Conservation (phyloP, 495 filamentous ascomycete genomes). For the Lasiosphaeriaceae sp. region DNA sequence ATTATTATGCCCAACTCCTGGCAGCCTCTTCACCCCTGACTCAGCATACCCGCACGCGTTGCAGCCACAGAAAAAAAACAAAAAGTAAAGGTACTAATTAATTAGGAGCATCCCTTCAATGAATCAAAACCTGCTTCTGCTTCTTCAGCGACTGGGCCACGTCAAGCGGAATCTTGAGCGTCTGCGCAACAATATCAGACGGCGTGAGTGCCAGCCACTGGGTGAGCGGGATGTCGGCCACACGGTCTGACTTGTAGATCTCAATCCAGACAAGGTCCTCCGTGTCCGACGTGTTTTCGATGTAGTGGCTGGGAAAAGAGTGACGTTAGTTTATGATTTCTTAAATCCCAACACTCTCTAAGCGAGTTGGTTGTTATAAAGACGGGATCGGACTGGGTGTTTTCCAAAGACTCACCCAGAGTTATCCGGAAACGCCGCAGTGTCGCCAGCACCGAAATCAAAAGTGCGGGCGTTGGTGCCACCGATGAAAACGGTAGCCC, state of each 20-base stretch:
- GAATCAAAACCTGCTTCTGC: conserved; percentile 57
- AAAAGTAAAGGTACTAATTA: too few species aligned
- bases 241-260: conserved; percentile 61
- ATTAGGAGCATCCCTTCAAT: too few species aligned
- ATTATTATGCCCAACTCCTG: too few species aligned
- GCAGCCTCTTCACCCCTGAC: too few species aligned
- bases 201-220: conserved; percentile 65
- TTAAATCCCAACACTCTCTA: too few species aligned
- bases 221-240: conserved; percentile 57
- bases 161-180: conserved; percentile 53
- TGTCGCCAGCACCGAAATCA: conserved; percentile 61
- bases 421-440: conserved; percentile 63
- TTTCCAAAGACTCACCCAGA: conserved; percentile 12
- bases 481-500: conserved; percentile 60
- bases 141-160: conserved; percentile 57
- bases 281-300: conserved; percentile 59
- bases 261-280: conserved; percentile 63
- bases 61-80: too few species aligned
- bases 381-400: too few species aligned
- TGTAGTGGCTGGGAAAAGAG: conserved; percentile 47
- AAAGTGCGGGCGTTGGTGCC: conserved; percentile 57
- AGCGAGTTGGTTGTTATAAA: too few species aligned
- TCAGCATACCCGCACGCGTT: too few species aligned
- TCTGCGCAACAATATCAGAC: conserved; percentile 53
- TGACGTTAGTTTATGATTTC: too few species aligned